A percentile compares a stretch with the other conserved stretches of the same genome.
Evolutionary conservation across 305 asterid species (phyloP).

Genomic region (Solanum hybrid): DNA sequence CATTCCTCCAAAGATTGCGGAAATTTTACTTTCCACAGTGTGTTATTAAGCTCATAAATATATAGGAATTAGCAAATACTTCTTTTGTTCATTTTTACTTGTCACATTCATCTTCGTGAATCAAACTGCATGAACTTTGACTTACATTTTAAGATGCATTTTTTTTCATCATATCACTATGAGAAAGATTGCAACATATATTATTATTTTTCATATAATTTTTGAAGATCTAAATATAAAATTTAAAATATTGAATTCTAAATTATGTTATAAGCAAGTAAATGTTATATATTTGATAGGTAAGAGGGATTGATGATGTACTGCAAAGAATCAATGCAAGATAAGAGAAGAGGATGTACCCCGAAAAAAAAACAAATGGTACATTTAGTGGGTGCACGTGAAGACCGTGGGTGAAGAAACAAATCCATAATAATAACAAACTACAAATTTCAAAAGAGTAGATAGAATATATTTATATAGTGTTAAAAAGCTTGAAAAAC

Average conservation of each 20-base stretch:
- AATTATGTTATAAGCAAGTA: not conserved
- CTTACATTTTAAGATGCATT: no score
- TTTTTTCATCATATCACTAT: not conserved
- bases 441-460: not conserved
- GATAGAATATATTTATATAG: not conserved
- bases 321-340: not conserved
- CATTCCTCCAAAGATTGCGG: slow-evolving; percentile 1
- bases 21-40: not conserved
- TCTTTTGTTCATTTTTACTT: no score
- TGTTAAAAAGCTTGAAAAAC: not conserved
- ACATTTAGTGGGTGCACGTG: slow-evolving; percentile 9
- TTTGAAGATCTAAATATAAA: not conserved
- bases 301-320: not conserved
- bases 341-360: not conserved
- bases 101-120: not conserved
- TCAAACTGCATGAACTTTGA: no score
- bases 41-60: not conserved
- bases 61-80: not conserved
- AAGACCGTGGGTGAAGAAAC: slow-evolving; percentile 9
- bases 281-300: not conserved
- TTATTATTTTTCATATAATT: not conserved
- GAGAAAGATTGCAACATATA: not conserved
- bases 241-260: not conserved
- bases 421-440: not conserved
- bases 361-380: not conserved